Evolutionary conservation across 768 basidiomycete genomes (phyloP), one percentile per base, ranked within the genome.

Genomic region (Boletus rex-veris): DNA sequence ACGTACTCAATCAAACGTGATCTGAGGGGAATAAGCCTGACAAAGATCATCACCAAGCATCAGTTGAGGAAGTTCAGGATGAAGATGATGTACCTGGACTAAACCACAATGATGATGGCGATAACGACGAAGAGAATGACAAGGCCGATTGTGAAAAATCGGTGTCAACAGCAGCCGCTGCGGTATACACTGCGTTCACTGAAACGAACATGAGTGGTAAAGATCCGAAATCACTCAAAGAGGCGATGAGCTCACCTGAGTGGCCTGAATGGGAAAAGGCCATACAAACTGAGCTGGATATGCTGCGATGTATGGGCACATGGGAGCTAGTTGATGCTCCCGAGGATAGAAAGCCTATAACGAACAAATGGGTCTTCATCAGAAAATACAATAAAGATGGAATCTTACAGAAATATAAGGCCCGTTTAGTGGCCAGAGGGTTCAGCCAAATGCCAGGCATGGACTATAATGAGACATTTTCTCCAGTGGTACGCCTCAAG

Each of bases 351-450:
- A 68, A 67, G 4, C 48, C 67, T 0, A 54, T 77, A 0, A 60
- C 57, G 2, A 67, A 64, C 30, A 65, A 64, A 51, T 73, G 70
- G 73, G 69, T 74, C 5, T 57, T 59, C 7, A 7, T 26, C 12
- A 19, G 10, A 21, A 46, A 46, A 16, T 46, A 46, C 14, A 33
- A 46, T 10, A 46, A 24, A 24, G 24, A 24, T 24, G 5, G 24
- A 24, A 24, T 4, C 24, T 24, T 24, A 24, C 24, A 24, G 35
- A 46, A 10, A 46, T 46, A 35, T 7, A 46, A 35, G 12, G 45
- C 45, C 24, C 3, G 24, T 24, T 5, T 24, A 24, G 45, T 35
- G 15, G 45, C 15, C 5, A 21, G 8, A 24, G 24, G 24, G 1
- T 46, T 46, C 33, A 46, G 12, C 12, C 45, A 45, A 7, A 19